Base-by-base conservation (phyloP, 164 flowering plant species). In the Cinnamomum micranthum region DNA sequence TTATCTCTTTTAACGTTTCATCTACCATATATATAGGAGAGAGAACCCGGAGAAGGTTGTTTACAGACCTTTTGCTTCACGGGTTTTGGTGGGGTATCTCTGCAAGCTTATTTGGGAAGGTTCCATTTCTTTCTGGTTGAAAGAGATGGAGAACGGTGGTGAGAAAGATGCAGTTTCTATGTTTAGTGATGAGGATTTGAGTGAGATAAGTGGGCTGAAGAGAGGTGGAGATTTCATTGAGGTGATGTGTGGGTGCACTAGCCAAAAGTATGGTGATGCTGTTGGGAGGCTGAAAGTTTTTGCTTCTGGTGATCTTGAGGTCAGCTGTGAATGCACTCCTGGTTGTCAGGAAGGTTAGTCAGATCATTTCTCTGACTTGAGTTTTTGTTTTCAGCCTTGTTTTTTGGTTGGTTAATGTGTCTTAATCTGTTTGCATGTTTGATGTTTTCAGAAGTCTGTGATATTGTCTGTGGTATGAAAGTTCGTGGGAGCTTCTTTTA, bases 231-330 rank as follows among this genome's bases (percentile, higher is more conserved):
- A 88, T 76, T 86, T 72, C 76, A 72, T 90, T 2, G 92, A 90
- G 75, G 94, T 92, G 50, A 92, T 82, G 65, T 92, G 97, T 80
- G 97, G 97, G 12, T 92, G 97, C 81, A 92, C 97, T 11, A 88
- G 95, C 79, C 91, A 87, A 65, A 78, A 90, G 63, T 92, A 90
- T 73, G 97, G 97, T 51, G 97, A 92, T 81, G 91, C 95, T 76
- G 95, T 90, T 81, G 97, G 94, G 28, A 87, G 81, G 80, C 95
- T 92, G 85, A 92, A 88, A 92, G 91, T 92, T 85, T 91, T 86
- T 73, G 24, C 75, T 5, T 79, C 75, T 79, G 97, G 97, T 77
- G 89, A 85, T 65, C 94, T 92, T 66, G 87, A 86, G 77, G 89
- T 92, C 86, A 78, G 83, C 76, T 90, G 97, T 73, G 95, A 92